These are phyloP conservation scores for Wickerhamomyces ciferrii DNA, from an alignment of 805 yeast genomes.

Conservation along the genomic window DNA sequence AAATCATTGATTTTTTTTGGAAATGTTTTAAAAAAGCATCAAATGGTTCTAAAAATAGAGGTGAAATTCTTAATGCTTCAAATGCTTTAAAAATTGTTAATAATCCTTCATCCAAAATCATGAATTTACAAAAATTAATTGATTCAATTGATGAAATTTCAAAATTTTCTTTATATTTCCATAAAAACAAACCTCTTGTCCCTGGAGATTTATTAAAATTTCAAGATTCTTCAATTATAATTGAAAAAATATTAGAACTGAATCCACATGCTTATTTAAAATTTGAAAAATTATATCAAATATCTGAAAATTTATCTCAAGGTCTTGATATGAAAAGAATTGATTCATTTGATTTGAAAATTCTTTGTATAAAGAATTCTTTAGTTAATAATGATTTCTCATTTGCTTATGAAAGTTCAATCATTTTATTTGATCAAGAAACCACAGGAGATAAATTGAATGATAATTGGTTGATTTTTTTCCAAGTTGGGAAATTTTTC, in stretches of 20 bases:
- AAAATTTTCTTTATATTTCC: slow-evolving; percentile 24
- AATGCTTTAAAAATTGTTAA: slow-evolving; percentile 19
- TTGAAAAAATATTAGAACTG: slow-evolving; percentile 43
- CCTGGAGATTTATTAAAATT: slow-evolving; percentile 32
- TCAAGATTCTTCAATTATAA: slow-evolving; percentile 29
- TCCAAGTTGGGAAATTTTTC: slow-evolving; percentile 62
- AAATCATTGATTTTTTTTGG: slow-evolving; percentile 31
- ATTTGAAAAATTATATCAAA: slow-evolving; percentile 31
- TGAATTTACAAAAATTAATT: slow-evolving; percentile 10
- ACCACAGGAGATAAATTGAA: slow-evolving; percentile 12
- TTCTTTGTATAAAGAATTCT: slow-evolving; percentile 63
- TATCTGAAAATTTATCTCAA: slow-evolving; percentile 34
- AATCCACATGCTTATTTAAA: slow-evolving; percentile 48
- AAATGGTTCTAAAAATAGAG: slow-evolving; percentile 32
- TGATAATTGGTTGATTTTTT: slow-evolving; percentile 63
- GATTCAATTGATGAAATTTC: slow-evolving; percentile 25
- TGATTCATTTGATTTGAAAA: slow-evolving; percentile 21
- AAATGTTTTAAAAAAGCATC: slow-evolving; percentile 36
- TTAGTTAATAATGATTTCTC: slow-evolving; percentile 56
- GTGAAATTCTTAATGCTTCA: slow-evolving; percentile 33
- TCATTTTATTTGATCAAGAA: slow-evolving; percentile 32
- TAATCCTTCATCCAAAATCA: slow-evolving; percentile 8
- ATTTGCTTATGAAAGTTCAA: slow-evolving; percentile 44
- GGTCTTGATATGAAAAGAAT: slow-evolving; percentile 28
- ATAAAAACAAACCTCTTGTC: slow-evolving; percentile 29